A percentile compares a stretch with the other conserved stretches of the same genome.
These are phyloP conservation scores for Inga laurina DNA, from an alignment of 306 rosid species.

Conservation along the genomic window DNA sequence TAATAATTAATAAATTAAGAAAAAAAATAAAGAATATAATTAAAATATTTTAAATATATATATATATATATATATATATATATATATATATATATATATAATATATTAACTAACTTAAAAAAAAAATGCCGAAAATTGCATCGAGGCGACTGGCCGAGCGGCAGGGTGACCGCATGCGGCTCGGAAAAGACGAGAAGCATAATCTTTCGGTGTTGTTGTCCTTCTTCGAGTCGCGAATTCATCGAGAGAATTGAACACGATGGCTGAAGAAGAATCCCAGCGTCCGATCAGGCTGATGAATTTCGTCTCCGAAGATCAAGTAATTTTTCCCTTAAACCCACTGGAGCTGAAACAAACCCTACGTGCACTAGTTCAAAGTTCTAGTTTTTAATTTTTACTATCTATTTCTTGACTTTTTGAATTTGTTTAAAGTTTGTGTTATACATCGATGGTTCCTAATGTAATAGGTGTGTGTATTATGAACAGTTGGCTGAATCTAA, in stretches of 20 bases:
- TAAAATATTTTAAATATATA: too few relatives aligned
- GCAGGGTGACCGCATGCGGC: background rate
- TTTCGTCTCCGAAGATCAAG: conserved; percentile 92
- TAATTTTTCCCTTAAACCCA: conserved; percentile 25
- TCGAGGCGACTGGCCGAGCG: background rate
- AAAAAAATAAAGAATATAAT: too few relatives aligned
- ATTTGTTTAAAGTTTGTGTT: conserved; percentile 14
- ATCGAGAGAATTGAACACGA: conserved; percentile 21
- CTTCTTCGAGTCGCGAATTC: background rate
- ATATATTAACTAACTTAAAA: too few relatives aligned
- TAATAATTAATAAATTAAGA: too few relatives aligned
- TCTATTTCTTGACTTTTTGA: background rate
- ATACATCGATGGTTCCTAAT: background rate
- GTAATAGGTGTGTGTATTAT: background rate
- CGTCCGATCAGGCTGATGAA: conserved; percentile 72
- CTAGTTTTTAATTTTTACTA: background rate
- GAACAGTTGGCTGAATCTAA: conserved; percentile 75
- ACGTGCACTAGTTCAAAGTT: background rate
- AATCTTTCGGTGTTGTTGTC: background rate
- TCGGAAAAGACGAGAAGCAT: background rate
- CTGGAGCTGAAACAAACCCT: conserved; percentile 13
- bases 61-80: too few relatives aligned
- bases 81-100: too few relatives aligned
- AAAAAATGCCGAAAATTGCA: background rate
- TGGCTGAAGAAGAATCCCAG: conserved; percentile 71